Evolutionary conservation across 2,329 filamentous ascomycete genomes (phyloP).

Genomic region (Ceratocystis diversiconidia): DNA sequence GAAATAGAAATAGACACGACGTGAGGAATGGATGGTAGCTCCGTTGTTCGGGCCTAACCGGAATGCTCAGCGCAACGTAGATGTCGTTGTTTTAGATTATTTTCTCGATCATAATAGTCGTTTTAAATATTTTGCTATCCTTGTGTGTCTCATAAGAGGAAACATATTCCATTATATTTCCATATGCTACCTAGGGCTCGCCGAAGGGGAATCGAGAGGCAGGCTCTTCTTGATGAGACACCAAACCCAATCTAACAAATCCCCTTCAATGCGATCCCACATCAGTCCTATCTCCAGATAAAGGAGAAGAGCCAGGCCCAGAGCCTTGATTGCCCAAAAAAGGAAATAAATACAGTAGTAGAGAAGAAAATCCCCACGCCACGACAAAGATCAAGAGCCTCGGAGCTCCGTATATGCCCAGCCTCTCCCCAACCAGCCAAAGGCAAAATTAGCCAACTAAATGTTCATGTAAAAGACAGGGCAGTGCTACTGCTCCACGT

Average conservation of each 20-base stretch:
- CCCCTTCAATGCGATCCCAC: background rate
- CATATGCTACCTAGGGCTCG: background rate
- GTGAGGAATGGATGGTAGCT: background rate
- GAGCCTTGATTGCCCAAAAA: background rate
- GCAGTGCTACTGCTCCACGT: background rate
- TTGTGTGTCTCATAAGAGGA: background rate
- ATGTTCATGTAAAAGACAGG: background rate
- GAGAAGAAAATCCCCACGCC: background rate
- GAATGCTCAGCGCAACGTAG: background rate
- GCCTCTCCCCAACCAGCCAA: background rate
- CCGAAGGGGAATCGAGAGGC: background rate
- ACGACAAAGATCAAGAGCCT: background rate
- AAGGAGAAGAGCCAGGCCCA: background rate
- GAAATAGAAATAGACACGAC: background rate
- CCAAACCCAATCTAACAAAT: background rate
- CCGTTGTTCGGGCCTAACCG: too few relatives aligned
- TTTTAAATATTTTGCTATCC: too few relatives aligned
- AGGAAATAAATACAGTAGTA: background rate
- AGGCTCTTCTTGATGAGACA: background rate
- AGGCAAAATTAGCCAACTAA: background rate
- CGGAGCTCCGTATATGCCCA: constrained; percentile 2
- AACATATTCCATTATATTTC: constrained; percentile 2
- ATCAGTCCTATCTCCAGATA: background rate
- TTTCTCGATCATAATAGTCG: too few relatives aligned
- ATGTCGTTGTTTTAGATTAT: background rate